Conservation (phyloP, 768 basidiomycete genomes). For the Tricholoma furcatifolium region DNA sequence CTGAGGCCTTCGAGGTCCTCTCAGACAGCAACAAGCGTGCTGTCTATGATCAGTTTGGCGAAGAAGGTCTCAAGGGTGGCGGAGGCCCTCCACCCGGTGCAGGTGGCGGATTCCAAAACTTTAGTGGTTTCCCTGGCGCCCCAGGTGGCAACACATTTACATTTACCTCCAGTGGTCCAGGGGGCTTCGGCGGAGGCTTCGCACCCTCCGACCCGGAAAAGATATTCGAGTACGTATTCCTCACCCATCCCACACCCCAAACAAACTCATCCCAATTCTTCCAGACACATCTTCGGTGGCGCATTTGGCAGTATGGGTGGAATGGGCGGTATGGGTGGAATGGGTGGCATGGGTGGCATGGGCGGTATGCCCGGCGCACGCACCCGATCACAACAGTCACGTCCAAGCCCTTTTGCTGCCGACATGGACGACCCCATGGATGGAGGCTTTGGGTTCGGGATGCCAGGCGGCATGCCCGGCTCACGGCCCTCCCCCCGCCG, state of each 20-base stretch:
- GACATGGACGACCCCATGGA: slow-evolving; percentile 52
- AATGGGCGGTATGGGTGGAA: slow-evolving; percentile 36
- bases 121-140: slow-evolving; percentile 44
- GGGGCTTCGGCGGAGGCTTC: slow-evolving; percentile 56
- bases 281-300: slow-evolving; percentile 58
- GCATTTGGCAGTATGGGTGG: slow-evolving; percentile 31
- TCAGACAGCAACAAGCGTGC: slow-evolving; percentile 83
- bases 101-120: slow-evolving; percentile 45
- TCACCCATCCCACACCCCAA: not conserved
- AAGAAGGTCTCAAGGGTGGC: slow-evolving; percentile 87
- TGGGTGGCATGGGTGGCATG: slow-evolving; percentile 35
- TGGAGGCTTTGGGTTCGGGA: slow-evolving; percentile 35
- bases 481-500: slow-evolving; percentile 22
- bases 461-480: slow-evolving; percentile 57
- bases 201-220: slow-evolving; percentile 79
- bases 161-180: slow-evolving; percentile 51
- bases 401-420: slow-evolving; percentile 27
- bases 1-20: slow-evolving; percentile 95
- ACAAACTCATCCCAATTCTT: not conserved
- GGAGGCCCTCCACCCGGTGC: slow-evolving; percentile 55
- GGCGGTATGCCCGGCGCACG: slow-evolving; percentile 26
- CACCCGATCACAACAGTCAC: slow-evolving; percentile 13
- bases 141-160: slow-evolving; percentile 49
- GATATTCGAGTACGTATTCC: slow-evolving; percentile 76
- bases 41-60: slow-evolving; percentile 91